Conservation (phyloP, 345 rosid genomes). For the Eucalyptus marginata region DNA sequence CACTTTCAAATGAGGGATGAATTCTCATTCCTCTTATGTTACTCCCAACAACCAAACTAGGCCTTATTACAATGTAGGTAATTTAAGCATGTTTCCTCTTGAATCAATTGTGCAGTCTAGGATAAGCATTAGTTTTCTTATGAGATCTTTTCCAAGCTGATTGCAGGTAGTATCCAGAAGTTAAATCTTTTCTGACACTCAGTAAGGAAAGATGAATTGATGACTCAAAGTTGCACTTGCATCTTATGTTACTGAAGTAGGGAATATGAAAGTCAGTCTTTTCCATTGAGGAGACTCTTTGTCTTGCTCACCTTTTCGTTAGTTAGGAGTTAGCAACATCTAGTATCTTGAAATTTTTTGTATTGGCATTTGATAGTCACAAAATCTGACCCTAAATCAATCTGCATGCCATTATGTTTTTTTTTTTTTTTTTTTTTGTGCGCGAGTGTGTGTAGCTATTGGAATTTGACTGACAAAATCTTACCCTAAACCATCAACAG, state of each 20-base stretch:
- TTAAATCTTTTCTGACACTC: background rate
- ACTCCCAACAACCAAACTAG: background rate
- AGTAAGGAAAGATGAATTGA: background rate
- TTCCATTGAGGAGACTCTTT: background rate
- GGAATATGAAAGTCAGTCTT: background rate
- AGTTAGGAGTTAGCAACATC: background rate
- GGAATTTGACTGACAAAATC: background rate
- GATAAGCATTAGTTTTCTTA: background rate
- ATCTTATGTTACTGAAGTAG: background rate
- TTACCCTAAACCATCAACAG: background rate
- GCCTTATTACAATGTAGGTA: background rate
- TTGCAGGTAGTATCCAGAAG: background rate
- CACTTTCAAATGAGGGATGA: background rate
- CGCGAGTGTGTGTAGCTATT: accelerated
- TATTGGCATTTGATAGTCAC: background rate
- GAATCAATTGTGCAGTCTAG: background rate
- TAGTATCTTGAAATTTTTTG: background rate
- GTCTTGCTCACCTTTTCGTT: background rate
- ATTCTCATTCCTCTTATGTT: background rate
- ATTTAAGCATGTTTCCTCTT: background rate
- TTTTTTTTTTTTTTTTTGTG: too few species aligned
- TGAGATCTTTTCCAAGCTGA: background rate
- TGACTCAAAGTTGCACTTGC: background rate
- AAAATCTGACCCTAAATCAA: background rate
- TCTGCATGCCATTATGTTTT: background rate